phyloP scores from a whole-genome alignment of 306 rosid species.

The Medicago truncatula region DNA sequence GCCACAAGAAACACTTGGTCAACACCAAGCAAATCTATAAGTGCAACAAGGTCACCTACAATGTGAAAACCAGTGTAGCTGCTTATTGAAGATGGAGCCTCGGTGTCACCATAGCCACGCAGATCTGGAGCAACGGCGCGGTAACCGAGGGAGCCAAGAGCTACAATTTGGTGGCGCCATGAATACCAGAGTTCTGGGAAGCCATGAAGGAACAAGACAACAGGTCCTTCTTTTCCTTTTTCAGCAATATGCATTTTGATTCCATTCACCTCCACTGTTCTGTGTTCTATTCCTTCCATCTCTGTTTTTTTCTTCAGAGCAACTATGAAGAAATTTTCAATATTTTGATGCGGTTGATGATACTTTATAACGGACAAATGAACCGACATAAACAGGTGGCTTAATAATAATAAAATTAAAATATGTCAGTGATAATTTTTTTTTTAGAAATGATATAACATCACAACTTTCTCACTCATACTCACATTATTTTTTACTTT shows the following conservation, averaged over 20 bases:
- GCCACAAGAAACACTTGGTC: slow-evolving; percentile 45
- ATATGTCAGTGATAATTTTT: no score
- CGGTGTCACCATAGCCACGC: slow-evolving; percentile 50
- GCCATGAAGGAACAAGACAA: slow-evolving; percentile 50
- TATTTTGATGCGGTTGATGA: no score
- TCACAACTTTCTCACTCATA: no score
- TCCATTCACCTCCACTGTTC: slow-evolving; percentile 47
- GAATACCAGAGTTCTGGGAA: slow-evolving; percentile 57
- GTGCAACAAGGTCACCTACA: slow-evolving; percentile 43
- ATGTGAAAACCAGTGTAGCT: slow-evolving; percentile 36
- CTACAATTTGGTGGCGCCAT: slow-evolving; percentile 48
- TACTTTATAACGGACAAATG: no score
- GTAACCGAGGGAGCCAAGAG: slow-evolving; percentile 44
- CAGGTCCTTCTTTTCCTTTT: slow-evolving; percentile 48
- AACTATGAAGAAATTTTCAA: neutral
- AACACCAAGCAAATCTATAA: slow-evolving; percentile 24
- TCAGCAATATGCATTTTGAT: slow-evolving; percentile 53
- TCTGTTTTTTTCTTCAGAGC: neutral
- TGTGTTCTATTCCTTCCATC: slow-evolving; percentile 48
- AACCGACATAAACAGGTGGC: no score
- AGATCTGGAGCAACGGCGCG: slow-evolving; percentile 43
- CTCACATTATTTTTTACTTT: no score
- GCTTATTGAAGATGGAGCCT: neutral
- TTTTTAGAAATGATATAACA: no score
- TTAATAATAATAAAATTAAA: no score